These are phyloP conservation scores for Boletus holoroseus DNA, from an alignment of 1,284 basidiomycete species.

Conservation along the genomic window DNA sequence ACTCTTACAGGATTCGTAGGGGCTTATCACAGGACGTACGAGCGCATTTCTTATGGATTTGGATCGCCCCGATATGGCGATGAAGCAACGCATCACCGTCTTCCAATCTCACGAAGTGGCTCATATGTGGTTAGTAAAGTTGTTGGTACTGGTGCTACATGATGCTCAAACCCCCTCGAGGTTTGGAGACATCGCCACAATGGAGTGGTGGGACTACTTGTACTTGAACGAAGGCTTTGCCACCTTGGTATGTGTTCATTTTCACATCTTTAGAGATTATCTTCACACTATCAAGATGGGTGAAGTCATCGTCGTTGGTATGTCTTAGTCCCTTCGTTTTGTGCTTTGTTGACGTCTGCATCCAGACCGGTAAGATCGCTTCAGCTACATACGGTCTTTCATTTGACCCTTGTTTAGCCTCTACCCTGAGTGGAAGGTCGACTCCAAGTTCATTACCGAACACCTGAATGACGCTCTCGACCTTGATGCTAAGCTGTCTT, in stretches of 20 bases:
- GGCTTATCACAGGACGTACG: constrained; percentile 88
- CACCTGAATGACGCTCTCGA: constrained; percentile 64
- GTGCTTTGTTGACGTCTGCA: constrained; percentile 3
- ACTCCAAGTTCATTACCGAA: constrained; percentile 63
- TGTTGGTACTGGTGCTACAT: constrained; percentile 1
- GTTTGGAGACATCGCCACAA: constrained; percentile 90
- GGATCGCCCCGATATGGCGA: constrained; percentile 66
- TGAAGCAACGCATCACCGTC: constrained; percentile 75
- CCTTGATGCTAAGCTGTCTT: constrained; percentile 86
- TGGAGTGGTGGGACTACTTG: constrained; percentile 92
- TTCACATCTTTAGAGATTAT: neutral
- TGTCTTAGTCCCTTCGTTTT: constrained; percentile 14
- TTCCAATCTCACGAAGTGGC: constrained; percentile 83
- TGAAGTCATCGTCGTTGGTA: constrained; percentile 85
- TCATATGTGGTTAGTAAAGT: constrained; percentile 64
- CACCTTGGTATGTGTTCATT: constrained; percentile 51
- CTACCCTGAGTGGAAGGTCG: constrained; percentile 73
- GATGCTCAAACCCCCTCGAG: constrained; percentile 29
- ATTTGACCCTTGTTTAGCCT: constrained; percentile 41
- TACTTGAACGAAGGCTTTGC: constrained; percentile 92
- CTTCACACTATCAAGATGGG: constrained; percentile 58
- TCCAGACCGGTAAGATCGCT: constrained; percentile 43
- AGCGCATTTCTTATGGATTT: constrained; percentile 80
- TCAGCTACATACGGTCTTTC: constrained; percentile 2
- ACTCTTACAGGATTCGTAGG: constrained; percentile 36